phyloP scores from a whole-genome alignment of 192 early-diverging fungal genomes.

The Coemansia sp. region DNA sequence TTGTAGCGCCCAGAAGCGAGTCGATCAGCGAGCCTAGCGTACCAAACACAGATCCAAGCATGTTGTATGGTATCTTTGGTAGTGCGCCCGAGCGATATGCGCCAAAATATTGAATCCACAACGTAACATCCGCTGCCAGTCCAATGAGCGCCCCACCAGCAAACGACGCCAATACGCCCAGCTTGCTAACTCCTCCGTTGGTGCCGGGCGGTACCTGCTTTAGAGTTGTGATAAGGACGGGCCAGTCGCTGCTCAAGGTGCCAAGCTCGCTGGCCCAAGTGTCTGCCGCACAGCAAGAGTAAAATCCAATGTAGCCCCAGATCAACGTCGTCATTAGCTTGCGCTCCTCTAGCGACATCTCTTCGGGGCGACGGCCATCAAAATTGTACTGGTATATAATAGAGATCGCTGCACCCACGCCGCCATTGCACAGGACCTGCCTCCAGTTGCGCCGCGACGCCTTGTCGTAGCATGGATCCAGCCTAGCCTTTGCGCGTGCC shows the following conservation, averaged over 20 bases:
- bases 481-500: slow-evolving; percentile 30
- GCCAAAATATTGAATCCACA: slow-evolving; percentile 57
- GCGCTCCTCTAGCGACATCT: slow-evolving; percentile 24
- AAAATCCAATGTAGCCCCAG: slow-evolving; percentile 63
- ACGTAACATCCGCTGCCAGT: slow-evolving; percentile 58
- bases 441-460: slow-evolving; percentile 61
- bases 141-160: slow-evolving; percentile 77
- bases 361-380: slow-evolving; percentile 31
- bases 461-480: slow-evolving; percentile 54
- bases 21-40: slow-evolving; percentile 78
- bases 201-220: slow-evolving; percentile 86
- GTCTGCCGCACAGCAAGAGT: slow-evolving; percentile 71
- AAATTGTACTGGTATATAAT: slow-evolving; percentile 49
- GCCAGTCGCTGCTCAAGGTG: slow-evolving; percentile 72
- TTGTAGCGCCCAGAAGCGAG: slow-evolving; percentile 84
- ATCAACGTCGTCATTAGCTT: slow-evolving; percentile 55
- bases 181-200: slow-evolving; percentile 80
- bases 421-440: slow-evolving; percentile 67
- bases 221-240: slow-evolving; percentile 81
- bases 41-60: slow-evolving; percentile 68
- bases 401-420: slow-evolving; percentile 47
- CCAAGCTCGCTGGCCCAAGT: slow-evolving; percentile 93
- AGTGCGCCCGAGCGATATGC: slow-evolving; percentile 38
- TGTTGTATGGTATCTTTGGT: slow-evolving; percentile 48
- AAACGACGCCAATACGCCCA: slow-evolving; percentile 80